phyloP scores from a whole-genome alignment of 2,329 filamentous ascomycete genomes.

The Talaromyces amestolkiae region DNA sequence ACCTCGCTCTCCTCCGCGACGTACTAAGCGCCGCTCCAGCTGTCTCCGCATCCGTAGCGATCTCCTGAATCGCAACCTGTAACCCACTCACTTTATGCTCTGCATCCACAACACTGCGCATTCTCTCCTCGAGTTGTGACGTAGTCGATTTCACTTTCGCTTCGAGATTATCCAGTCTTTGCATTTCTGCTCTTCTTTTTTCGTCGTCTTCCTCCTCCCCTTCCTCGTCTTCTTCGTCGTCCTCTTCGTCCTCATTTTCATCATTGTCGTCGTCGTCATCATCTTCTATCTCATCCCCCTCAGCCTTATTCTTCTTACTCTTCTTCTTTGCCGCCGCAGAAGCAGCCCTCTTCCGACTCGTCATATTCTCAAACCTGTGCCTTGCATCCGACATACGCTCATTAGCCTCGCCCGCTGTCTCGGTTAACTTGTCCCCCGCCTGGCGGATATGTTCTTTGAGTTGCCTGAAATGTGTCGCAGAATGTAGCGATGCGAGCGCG shows the following conservation, averaged over 20 bases:
- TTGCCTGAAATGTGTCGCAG: constrained; percentile 41
- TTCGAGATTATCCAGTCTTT: constrained; percentile 43
- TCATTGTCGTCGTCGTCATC: constrained; percentile 35
- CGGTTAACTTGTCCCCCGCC: constrained; percentile 48
- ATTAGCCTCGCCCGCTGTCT: constrained; percentile 54
- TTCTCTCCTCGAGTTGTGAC: constrained; percentile 54
- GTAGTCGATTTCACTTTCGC: constrained; percentile 53
- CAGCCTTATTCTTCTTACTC: constrained; percentile 24
- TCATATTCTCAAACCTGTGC: constrained; percentile 35
- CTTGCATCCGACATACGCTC: constrained; percentile 49
- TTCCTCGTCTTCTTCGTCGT: constrained; percentile 27
- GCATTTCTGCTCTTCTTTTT: constrained; percentile 27
- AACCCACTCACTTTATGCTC: constrained; percentile 48
- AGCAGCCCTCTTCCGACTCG: constrained; percentile 34
- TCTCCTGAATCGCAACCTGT: constrained; percentile 43
- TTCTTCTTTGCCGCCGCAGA: constrained; percentile 14
- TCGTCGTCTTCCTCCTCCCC: constrained; percentile 32
- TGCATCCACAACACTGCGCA: constrained; percentile 59
- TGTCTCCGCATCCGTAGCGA: constrained; percentile 41
- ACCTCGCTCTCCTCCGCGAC: constrained; percentile 26
- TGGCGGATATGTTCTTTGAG: constrained; percentile 51
- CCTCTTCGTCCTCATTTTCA: constrained; percentile 29
- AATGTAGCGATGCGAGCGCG: constrained; percentile 46
- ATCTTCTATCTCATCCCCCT: constrained; percentile 26
- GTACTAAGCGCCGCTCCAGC: constrained; percentile 30